Conservation (phyloP, 176 grass and related monocot genomes). For the Aegilops bicornis region DNA sequence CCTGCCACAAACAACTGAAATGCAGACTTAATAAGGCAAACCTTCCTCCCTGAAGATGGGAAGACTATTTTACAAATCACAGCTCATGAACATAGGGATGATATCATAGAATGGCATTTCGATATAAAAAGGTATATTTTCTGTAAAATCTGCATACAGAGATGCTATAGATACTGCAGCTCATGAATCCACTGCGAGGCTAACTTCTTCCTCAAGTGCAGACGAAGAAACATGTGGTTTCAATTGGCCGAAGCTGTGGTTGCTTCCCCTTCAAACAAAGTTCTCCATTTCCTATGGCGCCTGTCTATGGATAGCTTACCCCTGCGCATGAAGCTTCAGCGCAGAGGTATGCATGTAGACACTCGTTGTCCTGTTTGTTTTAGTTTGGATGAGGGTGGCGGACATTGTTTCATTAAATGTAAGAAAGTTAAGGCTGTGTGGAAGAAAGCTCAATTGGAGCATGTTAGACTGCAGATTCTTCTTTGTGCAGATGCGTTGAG, state of each 20-base stretch:
- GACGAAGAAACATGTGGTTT: background rate
- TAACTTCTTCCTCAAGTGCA: background rate
- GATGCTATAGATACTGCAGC: background rate
- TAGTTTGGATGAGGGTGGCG: background rate
- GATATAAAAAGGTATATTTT: background rate
- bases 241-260: background rate
- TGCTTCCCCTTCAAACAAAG: background rate
- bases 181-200: background rate
- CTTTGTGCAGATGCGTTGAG: too few species aligned
- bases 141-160: background rate
- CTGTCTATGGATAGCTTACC: background rate
- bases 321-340: background rate
- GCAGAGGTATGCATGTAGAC: background rate
- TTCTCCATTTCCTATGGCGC: background rate
- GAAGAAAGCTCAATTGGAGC: background rate
- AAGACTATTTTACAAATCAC: background rate
- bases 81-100: background rate
- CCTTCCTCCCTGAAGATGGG: background rate
- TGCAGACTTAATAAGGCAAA: background rate
- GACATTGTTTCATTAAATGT: background rate
- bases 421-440: background rate
- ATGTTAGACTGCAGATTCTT: too few species aligned
- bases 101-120: background rate
- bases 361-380: background rate
- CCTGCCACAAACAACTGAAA: background rate